These are phyloP conservation scores for Penicillium cosmopolitanum DNA, from an alignment of 495 filamentous ascomycete species.

Conservation along the genomic window DNA sequence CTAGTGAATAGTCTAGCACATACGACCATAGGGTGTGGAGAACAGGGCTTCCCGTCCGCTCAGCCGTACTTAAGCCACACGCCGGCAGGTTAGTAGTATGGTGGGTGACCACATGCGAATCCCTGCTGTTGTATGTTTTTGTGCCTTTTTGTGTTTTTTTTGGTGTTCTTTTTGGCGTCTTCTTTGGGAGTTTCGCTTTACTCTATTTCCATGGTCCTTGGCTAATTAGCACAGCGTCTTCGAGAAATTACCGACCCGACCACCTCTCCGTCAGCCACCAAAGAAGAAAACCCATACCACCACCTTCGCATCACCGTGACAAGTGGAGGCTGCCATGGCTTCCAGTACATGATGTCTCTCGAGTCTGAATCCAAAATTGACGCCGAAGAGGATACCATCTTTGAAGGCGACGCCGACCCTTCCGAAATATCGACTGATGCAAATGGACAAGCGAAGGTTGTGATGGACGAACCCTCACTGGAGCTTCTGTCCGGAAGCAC, in stretches of 20 bases:
- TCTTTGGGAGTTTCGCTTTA: slow-evolving; percentile 12
- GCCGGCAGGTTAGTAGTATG: slow-evolving; percentile 54
- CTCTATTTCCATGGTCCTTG: background rate
- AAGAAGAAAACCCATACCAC: slow-evolving; percentile 78
- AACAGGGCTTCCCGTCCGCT: slow-evolving; percentile 55
- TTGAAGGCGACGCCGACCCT: slow-evolving; percentile 42
- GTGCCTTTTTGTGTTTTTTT: slow-evolving; percentile 20
- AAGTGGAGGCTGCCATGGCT: slow-evolving; percentile 93
- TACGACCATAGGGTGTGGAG: slow-evolving; percentile 56
- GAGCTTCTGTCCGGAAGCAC: slow-evolving; percentile 90
- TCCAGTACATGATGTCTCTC: slow-evolving; percentile 94
- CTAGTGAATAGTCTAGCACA: slow-evolving; percentile 25
- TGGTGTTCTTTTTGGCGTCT: slow-evolving; percentile 34
- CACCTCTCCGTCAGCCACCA: slow-evolving; percentile 47
- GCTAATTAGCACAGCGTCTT: slow-evolving; percentile 61
- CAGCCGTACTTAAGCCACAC: slow-evolving; percentile 57
- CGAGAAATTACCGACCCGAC: slow-evolving; percentile 56
- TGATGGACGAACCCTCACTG: slow-evolving; percentile 86
- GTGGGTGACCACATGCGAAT: slow-evolving; percentile 57
- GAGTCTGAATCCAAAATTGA: slow-evolving; percentile 62
- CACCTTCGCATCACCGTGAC: slow-evolving; percentile 89
- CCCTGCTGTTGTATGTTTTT: slow-evolving; percentile 53
- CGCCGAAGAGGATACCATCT: slow-evolving; percentile 74
- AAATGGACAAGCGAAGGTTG: slow-evolving; percentile 71
- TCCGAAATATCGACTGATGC: slow-evolving; percentile 34